Base-by-base conservation (phyloP, 2,329 filamentous ascomycete genomes). In the Septoria linicola region DNA sequence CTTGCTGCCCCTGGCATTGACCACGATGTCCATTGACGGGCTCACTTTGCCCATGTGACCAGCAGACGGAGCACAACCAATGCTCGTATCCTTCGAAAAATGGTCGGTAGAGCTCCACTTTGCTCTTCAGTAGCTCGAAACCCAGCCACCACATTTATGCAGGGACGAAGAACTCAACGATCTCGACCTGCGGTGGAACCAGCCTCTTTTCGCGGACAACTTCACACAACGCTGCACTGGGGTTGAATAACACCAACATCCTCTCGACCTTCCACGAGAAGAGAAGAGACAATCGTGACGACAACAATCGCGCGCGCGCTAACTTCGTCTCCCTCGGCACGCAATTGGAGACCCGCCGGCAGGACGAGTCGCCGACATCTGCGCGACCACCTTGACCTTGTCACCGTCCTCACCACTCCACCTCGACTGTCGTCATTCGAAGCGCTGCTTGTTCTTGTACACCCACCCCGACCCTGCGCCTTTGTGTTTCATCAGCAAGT, bases 401-500 rank as follows among this genome's bases (percentile, higher is more conserved):
- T 37, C 43, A 11, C 13, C 34, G 34, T 36, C 6, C 43, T 25
- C 19, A 37, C 19, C 25, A 25, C n/a, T 16, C 6, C 17, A 20
- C 11, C 43, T 46, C 43, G 32, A 37, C 43, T 46, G 43, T 46
- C 43, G 43, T 46, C 43, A 46, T 46, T 39, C 13, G 20, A 36
- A 19, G 14, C 25, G 43, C 43, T 46, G 19, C 34, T 34, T 35
- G 32, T 34, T 46, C 43, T 23, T 27, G 30, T 27, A 46, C 43
- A 27, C 34, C 43, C 43, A 37, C 47, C 30, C n/a, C n/a, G 31
- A 20, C 25, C 48, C 48, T 32, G 7, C 40, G 14, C 17, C 21
- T 13, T 25, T 25, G 21, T 20, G 25, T 31, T n/a, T 32, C 32
- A 51, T 32, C 37, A 17, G 73, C 66, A 25, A 49, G 25, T 60